Evolutionary conservation across 2,329 filamentous ascomycete species (phyloP), one percentile per base, ranked within the genome.

Genomic region (Paraconiothyrium brasiliense): DNA sequence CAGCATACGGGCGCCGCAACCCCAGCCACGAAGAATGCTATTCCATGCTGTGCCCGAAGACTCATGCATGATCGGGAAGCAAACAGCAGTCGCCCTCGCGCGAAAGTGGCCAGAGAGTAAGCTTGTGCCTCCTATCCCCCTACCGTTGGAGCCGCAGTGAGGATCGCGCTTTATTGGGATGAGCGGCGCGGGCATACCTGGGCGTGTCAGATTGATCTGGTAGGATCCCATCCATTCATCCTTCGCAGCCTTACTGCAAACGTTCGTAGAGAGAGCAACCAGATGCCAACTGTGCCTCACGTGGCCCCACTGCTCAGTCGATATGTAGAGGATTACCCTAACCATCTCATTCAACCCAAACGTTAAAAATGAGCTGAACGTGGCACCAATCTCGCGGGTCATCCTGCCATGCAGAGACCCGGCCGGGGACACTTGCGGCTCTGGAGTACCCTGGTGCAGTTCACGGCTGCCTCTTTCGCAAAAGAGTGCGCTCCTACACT

Each of bases 121-220:
- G 41, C 54, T 56, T 34, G 43, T 56, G 54, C 54, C 41, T 46
- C 54, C 32, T n/a, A 47, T n/a, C 44, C 52, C 39, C 41, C 27
- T 30, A 27, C 51, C 13, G 52, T 32, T 4, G 32, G 54, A 56
- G 54, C 54, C 54, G 51, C 43, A 47, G 14, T 37, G 54, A 56
- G 54, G 54, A n/a, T 24, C 54, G 54, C 41, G 54, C 54, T 47
- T 47, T 56, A 56, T 56, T 56, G 54, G 41, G 27, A 56, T 24
- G 41, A 35, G 54, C 54, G 54, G 54, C 54, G 54, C 41, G 52
- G 52, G 39, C 41, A 9, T 22, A 20, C 20, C 20, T 20, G 24
- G 39, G 39, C 41, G 27, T 56, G 54, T 56, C 54, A 48, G 54
- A 56, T 56, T 56, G 32, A 22, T 47, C n/a, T 51, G 48, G 54